Conservation (phyloP, 495 filamentous ascomycete genomes). For the Aspergillus indologenus region DNA sequence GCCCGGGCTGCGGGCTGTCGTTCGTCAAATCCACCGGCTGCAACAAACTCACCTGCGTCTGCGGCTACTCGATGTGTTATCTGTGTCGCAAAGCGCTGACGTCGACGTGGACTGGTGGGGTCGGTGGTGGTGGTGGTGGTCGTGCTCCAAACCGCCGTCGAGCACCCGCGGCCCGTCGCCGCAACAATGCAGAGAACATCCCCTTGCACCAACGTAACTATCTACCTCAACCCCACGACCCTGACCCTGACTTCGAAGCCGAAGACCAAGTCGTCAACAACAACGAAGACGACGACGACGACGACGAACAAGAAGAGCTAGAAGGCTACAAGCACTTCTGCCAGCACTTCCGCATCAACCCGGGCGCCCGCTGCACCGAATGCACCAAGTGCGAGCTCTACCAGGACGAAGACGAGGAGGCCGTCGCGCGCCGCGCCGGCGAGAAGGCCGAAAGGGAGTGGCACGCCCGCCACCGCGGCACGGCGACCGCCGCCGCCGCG, state of each 20-base stretch:
- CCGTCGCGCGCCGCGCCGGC: slow-evolving; percentile 68
- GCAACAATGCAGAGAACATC: slow-evolving; percentile 15
- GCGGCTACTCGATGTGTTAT: slow-evolving; percentile 97
- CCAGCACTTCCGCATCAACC: slow-evolving; percentile 78
- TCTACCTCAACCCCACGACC: slow-evolving; percentile 18
- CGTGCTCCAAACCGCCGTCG: slow-evolving; percentile 12
- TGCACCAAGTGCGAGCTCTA: slow-evolving; percentile 92
- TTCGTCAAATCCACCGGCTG: slow-evolving; percentile 92
- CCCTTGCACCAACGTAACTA: neutral
- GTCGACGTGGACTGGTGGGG: slow-evolving; percentile 17
- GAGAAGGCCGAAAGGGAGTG: slow-evolving; percentile 80
- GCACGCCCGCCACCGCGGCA: slow-evolving; percentile 59
- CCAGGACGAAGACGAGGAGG: slow-evolving; percentile 79
- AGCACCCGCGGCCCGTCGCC: neutral
- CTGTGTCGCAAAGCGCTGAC: slow-evolving; percentile 64
- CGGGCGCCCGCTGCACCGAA: slow-evolving; percentile 66
- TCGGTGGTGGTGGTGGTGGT: neutral
- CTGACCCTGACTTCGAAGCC: slow-evolving; percentile 10
- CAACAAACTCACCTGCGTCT: slow-evolving; percentile 97
- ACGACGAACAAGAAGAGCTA: slow-evolving; percentile 42
- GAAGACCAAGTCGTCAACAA: slow-evolving; percentile 14
- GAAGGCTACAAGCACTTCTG: slow-evolving; percentile 91
- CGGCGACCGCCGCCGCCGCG: slow-evolving; percentile 19
- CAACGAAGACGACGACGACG: slow-evolving; percentile 17
- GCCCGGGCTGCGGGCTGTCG: slow-evolving; percentile 80